Percentiles rank a stretch among this genome's conserved stretches.
These are phyloP conservation scores for Petunia hybrid DNA, from an alignment of 305 asterid genomes.

Conservation along the genomic window DNA sequence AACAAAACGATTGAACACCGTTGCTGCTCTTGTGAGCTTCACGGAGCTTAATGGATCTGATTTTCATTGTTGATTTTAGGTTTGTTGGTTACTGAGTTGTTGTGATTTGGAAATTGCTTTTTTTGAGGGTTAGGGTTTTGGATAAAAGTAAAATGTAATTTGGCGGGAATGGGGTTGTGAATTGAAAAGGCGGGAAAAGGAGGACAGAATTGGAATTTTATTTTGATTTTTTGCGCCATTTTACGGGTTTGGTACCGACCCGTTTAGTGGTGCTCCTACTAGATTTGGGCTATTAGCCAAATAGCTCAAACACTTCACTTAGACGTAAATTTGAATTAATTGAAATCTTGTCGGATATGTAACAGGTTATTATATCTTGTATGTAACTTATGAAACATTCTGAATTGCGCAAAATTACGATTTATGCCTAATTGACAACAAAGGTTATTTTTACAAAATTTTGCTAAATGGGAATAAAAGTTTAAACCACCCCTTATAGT, in stretches of 20 bases:
- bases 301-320: no score
- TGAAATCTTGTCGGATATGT: no score
- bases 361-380: no score
- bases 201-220: conserved; percentile 7
- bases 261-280: background rate
- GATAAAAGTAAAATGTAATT: background rate
- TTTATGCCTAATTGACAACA: no score
- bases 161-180: conserved; percentile 31
- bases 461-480: no score
- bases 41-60: conserved; percentile 85
- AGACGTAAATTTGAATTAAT: no score
- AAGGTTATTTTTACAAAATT: no score
- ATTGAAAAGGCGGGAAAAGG: conserved; percentile 26
- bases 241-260: background rate
- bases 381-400: no score
- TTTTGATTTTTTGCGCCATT: conserved; percentile 37
- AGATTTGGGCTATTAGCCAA: no score
- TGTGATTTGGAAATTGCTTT: background rate
- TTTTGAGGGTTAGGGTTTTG: conserved; percentile 8
- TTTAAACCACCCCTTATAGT: background rate
- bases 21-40: conserved; percentile 68
- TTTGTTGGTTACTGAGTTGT: background rate
- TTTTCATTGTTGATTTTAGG: conserved; percentile 58
- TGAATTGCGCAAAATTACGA: no score
- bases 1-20: conserved; percentile 54